Evolutionary conservation across 2,329 filamentous ascomycete species (phyloP).

Genomic region (Colletotrichum euphorbiae): DNA sequence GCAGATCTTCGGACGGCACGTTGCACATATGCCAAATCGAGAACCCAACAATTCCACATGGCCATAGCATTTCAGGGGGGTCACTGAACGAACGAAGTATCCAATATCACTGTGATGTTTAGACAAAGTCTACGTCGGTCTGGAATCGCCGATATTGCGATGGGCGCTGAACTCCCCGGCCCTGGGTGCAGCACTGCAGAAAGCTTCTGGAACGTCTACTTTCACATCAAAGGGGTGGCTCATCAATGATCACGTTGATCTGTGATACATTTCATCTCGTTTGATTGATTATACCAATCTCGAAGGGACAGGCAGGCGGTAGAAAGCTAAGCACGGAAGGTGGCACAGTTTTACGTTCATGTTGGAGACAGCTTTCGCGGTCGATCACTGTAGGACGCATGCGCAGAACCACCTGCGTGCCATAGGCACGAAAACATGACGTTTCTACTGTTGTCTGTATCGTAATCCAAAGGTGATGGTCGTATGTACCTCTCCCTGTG

Average conservation of each 20-base stretch:
- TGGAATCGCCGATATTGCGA: constrained; percentile 9
- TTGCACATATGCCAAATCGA: no score
- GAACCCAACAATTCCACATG: neutral
- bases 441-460: neutral
- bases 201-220: neutral
- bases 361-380: no score
- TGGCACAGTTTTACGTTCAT: no score
- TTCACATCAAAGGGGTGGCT: no score
- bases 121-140: neutral
- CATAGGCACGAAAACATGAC: no score
- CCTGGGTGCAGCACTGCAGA: neutral
- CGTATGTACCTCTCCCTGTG: neutral
- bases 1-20: no score
- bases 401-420: no score
- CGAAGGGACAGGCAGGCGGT: no score
- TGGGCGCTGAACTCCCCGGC: neutral
- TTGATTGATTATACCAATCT: neutral
- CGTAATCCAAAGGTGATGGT: neutral
- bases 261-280: constrained; percentile 3
- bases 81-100: no score
- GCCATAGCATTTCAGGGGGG: neutral
- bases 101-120: neutral
- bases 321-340: no score
- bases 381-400: no score
- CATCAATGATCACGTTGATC: neutral